Base-by-base conservation (phyloP, 176 grass and related monocot species). In the Tuctoria greenei region DNA sequence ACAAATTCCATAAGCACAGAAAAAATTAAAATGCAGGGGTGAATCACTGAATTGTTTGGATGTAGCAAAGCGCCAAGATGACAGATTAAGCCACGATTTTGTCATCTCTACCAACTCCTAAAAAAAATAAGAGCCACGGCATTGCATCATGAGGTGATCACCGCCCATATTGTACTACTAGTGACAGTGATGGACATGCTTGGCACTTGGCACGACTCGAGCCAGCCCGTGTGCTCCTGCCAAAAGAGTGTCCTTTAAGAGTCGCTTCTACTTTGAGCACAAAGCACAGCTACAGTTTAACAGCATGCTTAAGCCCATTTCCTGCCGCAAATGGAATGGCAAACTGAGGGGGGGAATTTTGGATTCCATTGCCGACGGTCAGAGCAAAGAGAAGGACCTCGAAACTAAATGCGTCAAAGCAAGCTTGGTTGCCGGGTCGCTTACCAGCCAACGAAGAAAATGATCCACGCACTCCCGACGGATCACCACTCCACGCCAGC, bases 101-200 rank as follows among this genome's bases (percentile, higher is more conserved):
- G 54, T 21, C 63, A 69, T 75, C n/a, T 50, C 47, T 31, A 66
- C 66, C 49, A 70, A 70, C 14, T 62, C 10, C 10, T 44, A 18
- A 21, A 82, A 21, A 82, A 65, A 71, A 58, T 50, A 77, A 72
- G n/a, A 24, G 73, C 10, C 8, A n/a, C 16, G 1, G 17, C 46
- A 77, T 82, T 58, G 49, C 73, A 72, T 66, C 66, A 66, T 13
- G 47, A 71, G 42, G 52, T 67, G 43, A 80, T 80, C 54, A 86
- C 34, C 28, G 10, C 58, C 59, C 42, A 62, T 63, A 18, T 49
- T 21, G 64, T 63, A 42, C 55, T 42, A 69, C n/a, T 41, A 34
- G 17, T 40, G 42, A 47, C 52, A 31, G 60, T 35, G 28, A 62
- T 31, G 31, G 61, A 20, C 31, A 37, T 24, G 69, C 46, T 82